These are phyloP conservation scores for Sarocladium brachiariae DNA, from an alignment of 2,329 filamentous ascomycete genomes.

Conservation along the genomic window DNA sequence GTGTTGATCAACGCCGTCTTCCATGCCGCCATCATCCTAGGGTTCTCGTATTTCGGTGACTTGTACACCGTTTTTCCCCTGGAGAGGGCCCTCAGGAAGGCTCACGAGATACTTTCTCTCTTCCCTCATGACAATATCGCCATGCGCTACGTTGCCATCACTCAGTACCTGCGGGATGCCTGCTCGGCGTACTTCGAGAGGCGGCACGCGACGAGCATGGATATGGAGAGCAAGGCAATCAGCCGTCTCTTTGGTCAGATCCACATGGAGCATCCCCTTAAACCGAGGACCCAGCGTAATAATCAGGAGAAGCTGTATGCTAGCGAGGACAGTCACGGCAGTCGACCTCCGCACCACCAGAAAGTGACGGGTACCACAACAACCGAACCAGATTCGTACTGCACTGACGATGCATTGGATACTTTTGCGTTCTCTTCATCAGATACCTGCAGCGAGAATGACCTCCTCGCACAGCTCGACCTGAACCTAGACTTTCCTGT, in stretches of 20 bases:
- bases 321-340: neutral
- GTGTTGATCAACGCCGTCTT: slow-evolving; percentile 40
- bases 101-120: slow-evolving; percentile 17
- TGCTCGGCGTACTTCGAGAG: slow-evolving; percentile 18
- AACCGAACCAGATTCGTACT: neutral
- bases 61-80: slow-evolving; percentile 29
- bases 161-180: slow-evolving; percentile 17
- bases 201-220: slow-evolving; percentile 14
- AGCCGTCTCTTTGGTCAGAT: slow-evolving; percentile 20
- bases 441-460: neutral
- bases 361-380: neutral
- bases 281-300: neutral
- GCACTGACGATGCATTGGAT: neutral
- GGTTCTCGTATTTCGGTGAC: slow-evolving; percentile 37
- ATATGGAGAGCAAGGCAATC: slow-evolving; percentile 19
- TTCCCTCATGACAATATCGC: slow-evolving; percentile 20
- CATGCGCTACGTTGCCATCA: slow-evolving; percentile 17
- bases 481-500: neutral
- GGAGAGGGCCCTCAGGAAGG: slow-evolving; percentile 18
- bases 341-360: neutral
- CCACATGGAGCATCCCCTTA: slow-evolving; percentile 8
- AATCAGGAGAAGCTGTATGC: no score
- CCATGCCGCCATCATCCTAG: slow-evolving; percentile 35
- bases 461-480: neutral
- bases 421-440: neutral